A percentile compares a stretch with the other conserved stretches of the same genome.
These are phyloP conservation scores for Cubamyces sp. DNA, from an alignment of 768 basidiomycete species.

Conservation along the genomic window DNA sequence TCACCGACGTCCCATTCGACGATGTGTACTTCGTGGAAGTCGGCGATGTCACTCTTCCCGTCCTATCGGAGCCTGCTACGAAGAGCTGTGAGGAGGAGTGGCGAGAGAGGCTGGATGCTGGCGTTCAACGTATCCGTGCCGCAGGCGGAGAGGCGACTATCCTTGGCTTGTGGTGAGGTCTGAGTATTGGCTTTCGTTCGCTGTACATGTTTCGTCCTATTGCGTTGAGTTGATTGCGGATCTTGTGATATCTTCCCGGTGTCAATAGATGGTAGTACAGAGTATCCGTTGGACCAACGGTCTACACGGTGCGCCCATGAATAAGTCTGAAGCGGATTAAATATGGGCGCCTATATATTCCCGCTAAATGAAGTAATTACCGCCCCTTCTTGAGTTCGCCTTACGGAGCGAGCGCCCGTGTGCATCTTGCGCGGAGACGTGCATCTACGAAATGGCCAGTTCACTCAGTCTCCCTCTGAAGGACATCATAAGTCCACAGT, in stretches of 20 bases:
- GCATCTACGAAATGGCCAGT: conserved; percentile 25
- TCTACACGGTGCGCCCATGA: too few species aligned
- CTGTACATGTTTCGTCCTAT: too few species aligned
- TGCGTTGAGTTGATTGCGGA: too few species aligned
- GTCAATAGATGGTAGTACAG: too few species aligned
- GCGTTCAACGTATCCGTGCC: conserved; percentile 18
- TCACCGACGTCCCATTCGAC: conserved; percentile 50
- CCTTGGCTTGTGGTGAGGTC: conserved; percentile 26
- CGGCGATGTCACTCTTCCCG: conserved; percentile 27
- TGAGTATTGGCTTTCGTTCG: too few species aligned
- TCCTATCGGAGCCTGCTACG: background rate
- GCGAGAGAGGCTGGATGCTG: conserved; percentile 23
- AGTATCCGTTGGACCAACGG: too few species aligned
- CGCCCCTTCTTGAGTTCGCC: background rate
- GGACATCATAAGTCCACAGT: conserved; percentile 85
- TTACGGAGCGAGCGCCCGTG: background rate
- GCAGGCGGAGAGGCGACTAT: conserved; percentile 26
- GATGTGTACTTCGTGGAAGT: conserved; percentile 72
- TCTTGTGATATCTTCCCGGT: too few species aligned
- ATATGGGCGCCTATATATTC: too few species aligned
- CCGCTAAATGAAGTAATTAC: conserved; percentile 2
- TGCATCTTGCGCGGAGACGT: conserved; percentile 16
- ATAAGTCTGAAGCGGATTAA: too few species aligned
- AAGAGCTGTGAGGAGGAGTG: conserved; percentile 17
- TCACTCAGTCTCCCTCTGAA: conserved; percentile 35